Conservation (phyloP, 2,329 filamentous ascomycete species). For the Aspergillus neoniger region DNA sequence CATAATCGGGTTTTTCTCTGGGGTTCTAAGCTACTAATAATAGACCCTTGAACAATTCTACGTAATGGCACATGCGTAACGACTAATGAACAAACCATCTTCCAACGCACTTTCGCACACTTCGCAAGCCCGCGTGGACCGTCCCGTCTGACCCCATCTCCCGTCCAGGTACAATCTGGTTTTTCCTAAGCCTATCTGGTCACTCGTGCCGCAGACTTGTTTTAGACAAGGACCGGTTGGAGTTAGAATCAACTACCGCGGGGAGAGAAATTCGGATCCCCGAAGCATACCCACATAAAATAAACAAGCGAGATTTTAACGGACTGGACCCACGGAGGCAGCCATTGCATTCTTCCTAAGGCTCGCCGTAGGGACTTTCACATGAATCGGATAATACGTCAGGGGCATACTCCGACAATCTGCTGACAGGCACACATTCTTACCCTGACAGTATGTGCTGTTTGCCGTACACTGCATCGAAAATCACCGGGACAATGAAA, state of each 20-base stretch:
- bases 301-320: neutral
- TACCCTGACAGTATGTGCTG: too few species aligned
- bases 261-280: conserved; percentile 1
- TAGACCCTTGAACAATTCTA: neutral
- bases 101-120: neutral
- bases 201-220: conserved; percentile 9
- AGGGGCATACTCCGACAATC: too few species aligned
- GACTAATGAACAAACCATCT: neutral
- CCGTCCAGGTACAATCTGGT: neutral
- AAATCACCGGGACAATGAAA: too few species aligned
- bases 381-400: too few species aligned
- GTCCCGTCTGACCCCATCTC: neutral
- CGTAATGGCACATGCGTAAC: neutral
- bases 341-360: too few species aligned
- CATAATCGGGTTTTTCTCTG: neutral
- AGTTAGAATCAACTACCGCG: conserved; percentile 11
- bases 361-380: too few species aligned
- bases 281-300: neutral
- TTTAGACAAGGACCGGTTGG: conserved; percentile 15
- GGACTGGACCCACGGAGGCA: neutral
- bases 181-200: neutral
- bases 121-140: neutral
- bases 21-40: neutral
- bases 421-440: too few species aligned
- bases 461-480: too few species aligned